Base-by-base conservation (phyloP, 2,329 filamentous ascomycete genomes). In the Sporothrix luriei region DNA sequence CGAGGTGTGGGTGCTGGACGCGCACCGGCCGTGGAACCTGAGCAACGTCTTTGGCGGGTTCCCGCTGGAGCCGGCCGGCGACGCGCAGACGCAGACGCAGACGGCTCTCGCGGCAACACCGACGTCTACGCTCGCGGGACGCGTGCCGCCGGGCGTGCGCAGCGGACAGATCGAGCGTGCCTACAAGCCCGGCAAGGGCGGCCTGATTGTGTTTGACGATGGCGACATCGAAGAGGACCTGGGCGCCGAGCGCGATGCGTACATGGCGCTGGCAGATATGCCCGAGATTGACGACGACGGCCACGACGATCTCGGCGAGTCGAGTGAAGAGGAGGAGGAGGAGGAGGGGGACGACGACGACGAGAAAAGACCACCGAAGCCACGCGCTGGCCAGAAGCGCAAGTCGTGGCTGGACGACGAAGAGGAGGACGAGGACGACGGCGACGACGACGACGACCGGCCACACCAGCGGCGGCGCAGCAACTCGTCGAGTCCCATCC, bases 151-250 rank as follows among this genome's bases (percentile, higher is more conserved):
- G 13, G 93, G 94, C 10, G 88, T 97, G 3, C 85, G 87, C 24
- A 88, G 88, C 57, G 94, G 94, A 1, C 88, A 88, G 69, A 87
- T 98, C 66, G 84, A 87, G 33, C 85, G 87, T 16, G 82, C 84
- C 0, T 97, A 96, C 77, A 89, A 87, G 73, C 88, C 91, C 5
- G 91, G 92, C 40, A 90, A 86, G 76, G 94, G 94, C 21, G 95
- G 95, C 0, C 91, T 99, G 54, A 87, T 99, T 71, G 93, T 97
- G 2, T 97, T 95, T 78, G 95, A 98, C 76, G 95, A 98, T 77
- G 95, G 94, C 1, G 95, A 99, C 78, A 94, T 99, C 66, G 91
- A 94, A 74, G 91, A 94, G 74, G 91, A 94, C 46, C 82, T 99
- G 46, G 80, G 79, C 14, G 82, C 82, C 0, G 93, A 98, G 79